Base-by-base conservation (phyloP, 2,329 filamentous ascomycete genomes). In the Monosporascus cannonballus region DNA sequence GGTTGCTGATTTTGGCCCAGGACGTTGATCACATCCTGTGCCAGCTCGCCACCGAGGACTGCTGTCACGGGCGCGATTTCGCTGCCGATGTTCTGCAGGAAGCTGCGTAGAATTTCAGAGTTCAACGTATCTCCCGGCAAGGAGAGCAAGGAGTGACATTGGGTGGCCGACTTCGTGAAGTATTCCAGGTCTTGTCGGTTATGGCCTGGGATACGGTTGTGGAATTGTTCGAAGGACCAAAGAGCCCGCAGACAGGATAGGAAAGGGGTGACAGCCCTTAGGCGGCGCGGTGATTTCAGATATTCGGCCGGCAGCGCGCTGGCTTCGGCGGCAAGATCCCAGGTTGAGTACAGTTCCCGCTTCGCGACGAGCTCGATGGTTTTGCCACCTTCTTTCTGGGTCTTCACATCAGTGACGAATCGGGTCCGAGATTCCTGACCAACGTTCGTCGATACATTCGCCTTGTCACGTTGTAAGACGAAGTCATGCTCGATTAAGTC, bases 21-120 rank as follows among this genome's bases (percentile, higher is more conserved):
- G 34, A 96, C 92, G 64, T 97, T 97, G 73, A 99, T 97, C 49
- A 96, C 91, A 67, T 99, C 94, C 72, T 99, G 94, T 1, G 93
- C 90, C 17, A 99, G 79, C 68, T 92, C 85, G 9, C 92, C 94
- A 48, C 94, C 94, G 11, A 99, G 76, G 54, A 96, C 90, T 2
- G 94, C 92, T 0, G 89, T 86, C 8, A 96, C 90, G 7, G 94
- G 91, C 14, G 89, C 86, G 39, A 97, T 75, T 72, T 97, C 93
- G 63, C 84, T 84, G 51, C 85, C 87, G 6, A 96, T 76, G 61
- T 95, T 95, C 70, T 94, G 88, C 41, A 97, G 69, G 72, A 99
- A 99, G 63, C 79, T 86, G 52, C 90, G 83, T 25, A 97, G 74
- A 61, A 95, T 87, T 25, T 90, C 82, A 1, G 85, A 80, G 22